Evolutionary conservation across 129 eudicot species (phyloP).

Genomic region (Daucus carota): DH1_v3.0 NC_030382.2:35852501-35853000

Average conservation of each 20-base stretch:
- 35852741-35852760: neutral
- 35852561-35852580: constrained; percentile 84
- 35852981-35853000: neutral
- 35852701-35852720: neutral
- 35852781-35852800: neutral
- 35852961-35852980: neutral
- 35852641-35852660: neutral
- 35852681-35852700: neutral
- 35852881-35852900: neutral
- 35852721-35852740: neutral
- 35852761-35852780: neutral
- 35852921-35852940: neutral
- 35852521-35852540: constrained; percentile 66
- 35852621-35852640: neutral
- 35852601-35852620: constrained; percentile 17
- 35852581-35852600: constrained; percentile 93
- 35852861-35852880: neutral
- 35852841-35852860: neutral
- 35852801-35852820: neutral
- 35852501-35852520: constrained; percentile 4
- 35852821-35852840: neutral
- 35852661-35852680: neutral
- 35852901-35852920: neutral
- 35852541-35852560: constrained; percentile 86
- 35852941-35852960: too few relatives aligned